Conservation (phyloP, 1,284 basidiomycete species). For the Sporisorium graminicola region DNA sequence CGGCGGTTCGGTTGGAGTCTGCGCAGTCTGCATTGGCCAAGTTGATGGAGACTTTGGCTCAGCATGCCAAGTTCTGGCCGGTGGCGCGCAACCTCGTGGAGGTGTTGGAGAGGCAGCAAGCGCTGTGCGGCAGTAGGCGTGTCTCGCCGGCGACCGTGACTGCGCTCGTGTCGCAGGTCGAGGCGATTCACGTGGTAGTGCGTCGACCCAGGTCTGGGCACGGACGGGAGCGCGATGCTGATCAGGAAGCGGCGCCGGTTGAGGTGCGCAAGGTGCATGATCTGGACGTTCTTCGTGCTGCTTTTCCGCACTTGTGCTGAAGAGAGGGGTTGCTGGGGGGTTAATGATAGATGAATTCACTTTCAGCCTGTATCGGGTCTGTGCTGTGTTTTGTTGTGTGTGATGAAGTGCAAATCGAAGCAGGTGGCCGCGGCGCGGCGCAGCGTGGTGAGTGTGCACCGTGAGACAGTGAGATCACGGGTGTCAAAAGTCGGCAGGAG, state of each 20-base stretch:
- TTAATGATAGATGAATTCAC: background rate
- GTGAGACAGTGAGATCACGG: too few species aligned
- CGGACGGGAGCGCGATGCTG: background rate
- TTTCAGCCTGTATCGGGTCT: too few species aligned
- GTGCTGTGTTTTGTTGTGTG: background rate
- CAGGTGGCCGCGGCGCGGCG: background rate
- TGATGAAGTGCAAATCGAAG: background rate
- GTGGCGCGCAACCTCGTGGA: conserved; percentile 20
- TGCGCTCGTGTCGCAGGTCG: conserved; percentile 28
- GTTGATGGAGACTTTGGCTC: conserved; percentile 18
- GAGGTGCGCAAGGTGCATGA: conserved; percentile 26
- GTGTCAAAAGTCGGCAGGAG: background rate
- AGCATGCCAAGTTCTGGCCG: conserved; percentile 39
- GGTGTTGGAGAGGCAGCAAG: conserved; percentile 21
- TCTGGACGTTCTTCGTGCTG: conserved; percentile 21
- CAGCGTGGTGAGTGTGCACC: background rate
- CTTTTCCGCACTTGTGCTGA: conserved; percentile 36
- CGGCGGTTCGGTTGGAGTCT: conserved; percentile 10
- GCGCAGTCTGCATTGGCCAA: conserved; percentile 16
- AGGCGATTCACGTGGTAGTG: conserved; percentile 44
- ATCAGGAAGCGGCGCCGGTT: conserved; percentile 6
- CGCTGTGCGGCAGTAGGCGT: background rate
- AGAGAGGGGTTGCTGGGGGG: background rate
- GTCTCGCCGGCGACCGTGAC: conserved; percentile 13
- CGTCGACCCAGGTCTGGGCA: conserved; percentile 15